Evolutionary conservation across 2,329 filamentous ascomycete genomes (phyloP).

Genomic region (Scytalidium lignicola): DNA sequence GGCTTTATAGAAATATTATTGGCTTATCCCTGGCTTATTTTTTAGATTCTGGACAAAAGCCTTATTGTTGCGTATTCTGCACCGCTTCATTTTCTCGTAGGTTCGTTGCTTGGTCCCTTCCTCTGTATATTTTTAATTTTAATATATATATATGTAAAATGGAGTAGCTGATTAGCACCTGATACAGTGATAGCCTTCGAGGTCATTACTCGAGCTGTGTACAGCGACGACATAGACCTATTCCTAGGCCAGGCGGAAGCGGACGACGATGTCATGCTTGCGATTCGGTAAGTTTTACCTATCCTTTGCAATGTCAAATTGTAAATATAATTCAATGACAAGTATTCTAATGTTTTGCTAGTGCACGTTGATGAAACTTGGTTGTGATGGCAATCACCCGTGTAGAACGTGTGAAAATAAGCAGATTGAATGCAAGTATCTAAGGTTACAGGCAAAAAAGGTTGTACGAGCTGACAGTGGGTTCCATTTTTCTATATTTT

Average conservation of each 20-base stretch:
- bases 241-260: slow-evolving; percentile 39
- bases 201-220: slow-evolving; percentile 39
- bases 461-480: neutral
- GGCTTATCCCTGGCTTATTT: neutral
- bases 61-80: slow-evolving; percentile 41
- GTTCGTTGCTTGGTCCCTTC: slow-evolving; percentile 29
- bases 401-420: slow-evolving; percentile 39
- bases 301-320: too few relatives aligned
- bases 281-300: slow-evolving; percentile 32
- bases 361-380: slow-evolving; percentile 42
- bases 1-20: neutral
- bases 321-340: too few relatives aligned
- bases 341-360: slow-evolving; percentile 13
- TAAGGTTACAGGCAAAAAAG: slow-evolving; percentile 13
- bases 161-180: slow-evolving; percentile 6
- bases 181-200: slow-evolving; percentile 36
- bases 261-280: slow-evolving; percentile 41
- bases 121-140: too few relatives aligned
- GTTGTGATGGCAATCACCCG: slow-evolving; percentile 38
- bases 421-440: slow-evolving; percentile 30
- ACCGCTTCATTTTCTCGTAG: slow-evolving; percentile 38
- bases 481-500: neutral
- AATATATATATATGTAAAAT: too few relatives aligned
- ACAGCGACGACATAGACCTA: slow-evolving; percentile 34
- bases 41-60: slow-evolving; percentile 41